These are phyloP conservation scores for Psidium friedrichsthalianum DNA, from an alignment of 345 rosid species.

Conservation along the genomic window DNA sequence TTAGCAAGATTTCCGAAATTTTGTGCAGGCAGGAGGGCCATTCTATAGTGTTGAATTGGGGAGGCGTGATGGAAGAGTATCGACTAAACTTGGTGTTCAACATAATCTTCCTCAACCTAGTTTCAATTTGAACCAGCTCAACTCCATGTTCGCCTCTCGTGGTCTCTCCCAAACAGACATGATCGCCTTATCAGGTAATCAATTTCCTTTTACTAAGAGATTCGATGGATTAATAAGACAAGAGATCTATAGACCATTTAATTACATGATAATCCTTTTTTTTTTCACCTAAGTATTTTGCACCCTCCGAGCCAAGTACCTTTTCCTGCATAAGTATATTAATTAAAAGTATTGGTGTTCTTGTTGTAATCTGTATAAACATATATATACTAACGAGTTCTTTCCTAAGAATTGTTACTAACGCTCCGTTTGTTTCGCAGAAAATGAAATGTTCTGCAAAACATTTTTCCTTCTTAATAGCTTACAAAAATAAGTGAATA, in stretches of 20 bases:
- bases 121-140: slow-evolving; percentile 56
- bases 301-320: neutral
- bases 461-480: too few species aligned
- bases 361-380: too few species aligned
- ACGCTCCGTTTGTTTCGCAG: too few species aligned
- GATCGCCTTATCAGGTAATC: slow-evolving; percentile 77
- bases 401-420: neutral
- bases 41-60: slow-evolving; percentile 70
- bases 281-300: neutral
- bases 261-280: neutral
- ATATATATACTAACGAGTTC: neutral
- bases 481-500: too few species aligned
- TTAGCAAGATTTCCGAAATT: neutral
- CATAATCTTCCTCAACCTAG: slow-evolving; percentile 43
- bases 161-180: slow-evolving; percentile 70
- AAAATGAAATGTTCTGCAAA: too few species aligned
- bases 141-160: slow-evolving; percentile 39
- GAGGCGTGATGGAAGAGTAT: slow-evolving; percentile 60
- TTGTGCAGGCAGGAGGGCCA: slow-evolving; percentile 74
- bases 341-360: too few species aligned
- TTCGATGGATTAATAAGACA: neutral
- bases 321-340: too few species aligned
- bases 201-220: neutral
- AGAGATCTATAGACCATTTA: neutral
- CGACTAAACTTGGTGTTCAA: slow-evolving; percentile 59